Evolutionary conservation across 441 rosid genomes (phyloP).

Genomic region (Daphne laureola): DNA sequence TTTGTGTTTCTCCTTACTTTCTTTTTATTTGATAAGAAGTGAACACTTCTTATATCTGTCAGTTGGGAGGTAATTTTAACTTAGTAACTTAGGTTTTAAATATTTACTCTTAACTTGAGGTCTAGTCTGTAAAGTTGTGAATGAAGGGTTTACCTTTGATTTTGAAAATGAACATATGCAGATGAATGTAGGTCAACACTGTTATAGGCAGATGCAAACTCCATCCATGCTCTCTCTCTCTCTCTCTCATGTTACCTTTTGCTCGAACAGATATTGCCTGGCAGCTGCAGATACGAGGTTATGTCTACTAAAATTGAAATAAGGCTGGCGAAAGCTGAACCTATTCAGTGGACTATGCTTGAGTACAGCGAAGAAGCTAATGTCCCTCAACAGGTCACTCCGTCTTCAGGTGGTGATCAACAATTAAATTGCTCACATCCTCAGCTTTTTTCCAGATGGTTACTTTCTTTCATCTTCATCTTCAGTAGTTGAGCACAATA

Average conservation of each 20-base stretch:
- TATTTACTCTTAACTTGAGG: too few relatives aligned
- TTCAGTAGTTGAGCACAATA: too few relatives aligned
- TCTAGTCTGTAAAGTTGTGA: too few relatives aligned
- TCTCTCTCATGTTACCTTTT: background rate
- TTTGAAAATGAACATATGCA: too few relatives aligned
- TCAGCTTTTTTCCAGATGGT: background rate
- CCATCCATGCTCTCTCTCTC: too few relatives aligned
- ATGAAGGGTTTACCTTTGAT: too few relatives aligned
- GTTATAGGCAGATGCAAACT: too few relatives aligned
- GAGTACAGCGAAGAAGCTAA: slow-evolving; percentile 35
- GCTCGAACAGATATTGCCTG: slow-evolving; percentile 46
- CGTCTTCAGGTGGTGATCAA: slow-evolving; percentile 34
- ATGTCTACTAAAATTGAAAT: slow-evolving; percentile 66
- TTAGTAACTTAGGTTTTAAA: slow-evolving; percentile 5
- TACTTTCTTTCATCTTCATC: too few relatives aligned
- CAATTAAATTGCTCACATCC: background rate
- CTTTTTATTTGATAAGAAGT: background rate
- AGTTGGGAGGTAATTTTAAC: slow-evolving; percentile 2
- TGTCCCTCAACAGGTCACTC: slow-evolving; percentile 25
- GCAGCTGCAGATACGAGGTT: slow-evolving; percentile 41
- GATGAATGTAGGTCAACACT: too few relatives aligned
- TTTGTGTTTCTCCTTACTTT: background rate
- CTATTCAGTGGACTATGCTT: slow-evolving; percentile 51
- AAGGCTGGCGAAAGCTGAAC: slow-evolving; percentile 55
- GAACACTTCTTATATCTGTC: background rate